These are phyloP conservation scores for Periconia sp. DNA, from an alignment of 2,329 filamentous ascomycete species.

Conservation along the genomic window DNA sequence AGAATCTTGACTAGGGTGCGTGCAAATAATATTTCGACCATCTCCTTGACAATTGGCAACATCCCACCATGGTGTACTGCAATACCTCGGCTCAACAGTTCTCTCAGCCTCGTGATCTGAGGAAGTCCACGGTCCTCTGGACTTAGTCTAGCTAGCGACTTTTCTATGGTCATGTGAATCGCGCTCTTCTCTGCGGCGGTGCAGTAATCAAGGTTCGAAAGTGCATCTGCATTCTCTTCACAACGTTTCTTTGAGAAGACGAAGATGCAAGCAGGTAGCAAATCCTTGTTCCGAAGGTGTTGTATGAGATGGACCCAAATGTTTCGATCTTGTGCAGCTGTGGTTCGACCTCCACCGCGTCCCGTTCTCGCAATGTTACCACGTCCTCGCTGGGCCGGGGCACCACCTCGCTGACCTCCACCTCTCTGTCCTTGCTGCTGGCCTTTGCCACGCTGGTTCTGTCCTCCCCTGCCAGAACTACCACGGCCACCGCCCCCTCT, in stretches of 20 bases:
- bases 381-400: conserved; percentile 61
- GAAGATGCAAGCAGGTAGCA: conserved; percentile 94
- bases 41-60: conserved; percentile 94
- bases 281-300: conserved; percentile 81
- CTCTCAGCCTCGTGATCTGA: conserved; percentile 86
- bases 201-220: conserved; percentile 94
- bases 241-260: conserved; percentile 98
- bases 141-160: conserved; percentile 88
- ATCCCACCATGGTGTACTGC: conserved; percentile 96
- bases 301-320: conserved; percentile 97
- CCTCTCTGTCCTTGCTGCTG: conserved; percentile 53
- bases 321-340: conserved; percentile 91
- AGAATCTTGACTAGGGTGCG: conserved; percentile 94
- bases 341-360: conserved; percentile 82
- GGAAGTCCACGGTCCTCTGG: conserved; percentile 89
- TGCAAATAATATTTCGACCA: conserved; percentile 95
- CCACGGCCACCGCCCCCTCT: conserved; percentile 59
- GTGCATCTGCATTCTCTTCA: conserved; percentile 93
- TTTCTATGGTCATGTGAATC: conserved; percentile 97
- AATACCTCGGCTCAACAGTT: conserved; percentile 85
- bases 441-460: conserved; percentile 57
- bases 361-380: conserved; percentile 93
- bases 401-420: conserved; percentile 60
- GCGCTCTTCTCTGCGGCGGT: conserved; percentile 93
- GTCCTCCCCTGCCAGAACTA: conserved; percentile 56